A percentile compares a stretch with the other conserved stretches of the same genome.
These are phyloP conservation scores for Nematocida parisii DNA, from an alignment of 371 early-diverging fungal genomes.

Conservation along the genomic window DNA sequence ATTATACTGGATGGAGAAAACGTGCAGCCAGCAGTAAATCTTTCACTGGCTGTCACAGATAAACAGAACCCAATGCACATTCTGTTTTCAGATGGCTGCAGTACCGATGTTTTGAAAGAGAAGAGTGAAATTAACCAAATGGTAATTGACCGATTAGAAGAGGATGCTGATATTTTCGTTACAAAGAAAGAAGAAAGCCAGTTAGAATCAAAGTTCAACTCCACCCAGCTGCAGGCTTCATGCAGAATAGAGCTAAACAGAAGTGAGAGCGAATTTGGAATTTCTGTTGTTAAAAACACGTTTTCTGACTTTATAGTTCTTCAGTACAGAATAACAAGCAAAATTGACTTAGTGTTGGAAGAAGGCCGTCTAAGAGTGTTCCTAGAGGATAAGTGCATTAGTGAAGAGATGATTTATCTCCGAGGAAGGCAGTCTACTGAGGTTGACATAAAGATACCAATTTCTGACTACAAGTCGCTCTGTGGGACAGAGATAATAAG, in stretches of 20 bases:
- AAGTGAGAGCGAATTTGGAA: constrained; percentile 51
- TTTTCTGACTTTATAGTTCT: constrained; percentile 39
- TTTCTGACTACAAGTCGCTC: background rate
- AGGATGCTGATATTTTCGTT: constrained; percentile 37
- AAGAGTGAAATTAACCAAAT: background rate
- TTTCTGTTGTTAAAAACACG: constrained; percentile 38
- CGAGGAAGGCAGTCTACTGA: constrained; percentile 18
- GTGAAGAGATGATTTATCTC: constrained; percentile 34
- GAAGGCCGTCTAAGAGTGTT: constrained; percentile 38
- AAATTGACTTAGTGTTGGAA: constrained; percentile 48
- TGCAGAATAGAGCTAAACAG: constrained; percentile 29
- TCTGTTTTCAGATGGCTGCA: background rate
- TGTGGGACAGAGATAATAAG: constrained; percentile 18
- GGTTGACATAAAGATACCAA: constrained; percentile 20
- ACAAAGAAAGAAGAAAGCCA: constrained; percentile 26
- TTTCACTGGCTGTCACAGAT: constrained; percentile 38
- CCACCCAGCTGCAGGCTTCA: constrained; percentile 27
- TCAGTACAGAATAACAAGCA: constrained; percentile 38
- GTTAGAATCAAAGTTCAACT: constrained; percentile 41
- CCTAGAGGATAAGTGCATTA: constrained; percentile 16
- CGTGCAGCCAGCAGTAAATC: constrained; percentile 54
- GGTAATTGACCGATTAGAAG: constrained; percentile 34
- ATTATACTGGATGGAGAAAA: constrained; percentile 67
- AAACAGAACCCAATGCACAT: background rate
- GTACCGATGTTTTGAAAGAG: background rate